Evolutionary conservation across 345 rosid genomes (phyloP).

Genomic region (Acer negundo): DNA sequence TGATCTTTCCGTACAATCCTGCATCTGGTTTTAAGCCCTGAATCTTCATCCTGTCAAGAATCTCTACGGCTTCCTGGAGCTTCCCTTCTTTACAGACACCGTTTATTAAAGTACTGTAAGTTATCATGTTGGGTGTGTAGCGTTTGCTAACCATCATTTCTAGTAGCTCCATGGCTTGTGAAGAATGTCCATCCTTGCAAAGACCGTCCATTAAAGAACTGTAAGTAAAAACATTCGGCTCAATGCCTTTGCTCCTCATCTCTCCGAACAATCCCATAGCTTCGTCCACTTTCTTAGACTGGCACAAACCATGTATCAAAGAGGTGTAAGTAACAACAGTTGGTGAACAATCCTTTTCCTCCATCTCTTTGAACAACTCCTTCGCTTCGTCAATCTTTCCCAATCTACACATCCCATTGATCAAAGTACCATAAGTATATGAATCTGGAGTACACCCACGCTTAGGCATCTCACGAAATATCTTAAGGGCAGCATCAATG

Average conservation of each 20-base stretch:
- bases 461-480: conserved; percentile 79
- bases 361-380: conserved; percentile 78
- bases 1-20: conserved; percentile 76
- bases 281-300: conserved; percentile 52
- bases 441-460: conserved; percentile 74
- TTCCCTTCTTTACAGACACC: conserved; percentile 84
- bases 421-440: conserved; percentile 88
- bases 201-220: conserved; percentile 86
- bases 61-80: conserved; percentile 65
- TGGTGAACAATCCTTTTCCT: conserved; percentile 63
- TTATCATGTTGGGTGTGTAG: conserved; percentile 64
- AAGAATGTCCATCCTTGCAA: conserved; percentile 63
- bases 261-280: conserved; percentile 68
- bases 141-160: conserved; percentile 63
- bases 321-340: conserved; percentile 83
- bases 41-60: conserved; percentile 87
- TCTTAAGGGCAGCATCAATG: conserved; percentile 65
- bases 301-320: conserved; percentile 75
- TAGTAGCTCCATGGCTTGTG: conserved; percentile 62
- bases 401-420: conserved; percentile 75
- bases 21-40: conserved; percentile 91
- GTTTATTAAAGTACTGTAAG: conserved; percentile 63
- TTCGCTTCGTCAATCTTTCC: conserved; percentile 72
- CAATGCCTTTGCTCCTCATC: conserved; percentile 64
- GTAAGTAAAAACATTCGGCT: conserved; percentile 89